These are phyloP conservation scores for Microbotryum silenes-acaulis DNA, from an alignment of 1,284 basidiomycete genomes.

Conservation along the genomic window DNA sequence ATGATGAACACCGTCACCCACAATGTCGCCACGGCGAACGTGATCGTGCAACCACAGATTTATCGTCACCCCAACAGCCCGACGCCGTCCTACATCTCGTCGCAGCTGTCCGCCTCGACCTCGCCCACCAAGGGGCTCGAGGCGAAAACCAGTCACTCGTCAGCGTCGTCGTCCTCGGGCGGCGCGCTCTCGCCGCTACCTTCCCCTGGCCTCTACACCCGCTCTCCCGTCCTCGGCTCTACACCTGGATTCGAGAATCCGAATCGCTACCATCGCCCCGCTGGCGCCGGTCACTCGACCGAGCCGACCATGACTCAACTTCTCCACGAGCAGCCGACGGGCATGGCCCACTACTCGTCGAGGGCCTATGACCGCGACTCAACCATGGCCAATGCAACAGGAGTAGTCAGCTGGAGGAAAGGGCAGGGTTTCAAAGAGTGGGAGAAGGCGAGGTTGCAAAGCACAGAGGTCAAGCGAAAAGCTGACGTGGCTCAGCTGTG, in stretches of 20 bases:
- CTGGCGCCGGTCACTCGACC: background rate
- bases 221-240: background rate
- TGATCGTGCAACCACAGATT: too few species aligned
- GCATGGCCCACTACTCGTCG: slow-evolving; percentile 2
- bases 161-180: background rate
- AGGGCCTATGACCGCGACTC: slow-evolving; percentile 10
- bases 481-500: slow-evolving; percentile 92
- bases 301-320: slow-evolving; percentile 32
- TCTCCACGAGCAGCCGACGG: slow-evolving; percentile 12
- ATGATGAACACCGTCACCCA: too few species aligned
- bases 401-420: slow-evolving; percentile 37
- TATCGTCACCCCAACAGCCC: too few species aligned
- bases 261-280: slow-evolving; percentile 22
- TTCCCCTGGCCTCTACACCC: background rate
- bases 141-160: background rate
- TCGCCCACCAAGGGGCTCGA: too few species aligned
- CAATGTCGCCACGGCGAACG: too few species aligned
- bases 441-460: slow-evolving; percentile 76
- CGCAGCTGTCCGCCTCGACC: too few species aligned
- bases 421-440: slow-evolving; percentile 48
- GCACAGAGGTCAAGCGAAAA: slow-evolving; percentile 78
- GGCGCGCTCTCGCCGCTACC: background rate
- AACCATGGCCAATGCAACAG: slow-evolving; percentile 28
- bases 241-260: background rate
- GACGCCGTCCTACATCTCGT: too few species aligned